Conservation (phyloP, 1,284 basidiomycete genomes). For the Boletus sp. region DNA sequence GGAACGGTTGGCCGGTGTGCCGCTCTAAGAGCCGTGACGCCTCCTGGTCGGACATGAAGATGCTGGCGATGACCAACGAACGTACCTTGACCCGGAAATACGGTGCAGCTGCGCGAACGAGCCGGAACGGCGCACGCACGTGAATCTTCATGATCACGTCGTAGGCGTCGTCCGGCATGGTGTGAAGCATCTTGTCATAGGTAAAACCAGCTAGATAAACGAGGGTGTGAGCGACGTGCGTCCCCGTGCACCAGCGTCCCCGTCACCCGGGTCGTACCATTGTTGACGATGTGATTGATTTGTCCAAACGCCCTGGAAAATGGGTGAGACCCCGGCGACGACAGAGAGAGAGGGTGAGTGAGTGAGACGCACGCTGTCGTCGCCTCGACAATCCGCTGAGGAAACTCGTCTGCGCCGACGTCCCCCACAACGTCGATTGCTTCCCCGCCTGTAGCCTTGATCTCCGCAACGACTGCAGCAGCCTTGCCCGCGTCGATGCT, state of each 20-base stretch:
- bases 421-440: slow-evolving; percentile 75
- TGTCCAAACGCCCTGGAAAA: slow-evolving; percentile 71
- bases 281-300: slow-evolving; percentile 87
- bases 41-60: too few species aligned
- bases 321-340: slow-evolving; percentile 3
- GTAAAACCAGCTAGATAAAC: slow-evolving; percentile 73
- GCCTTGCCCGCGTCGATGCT: slow-evolving; percentile 74
- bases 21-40: too few species aligned
- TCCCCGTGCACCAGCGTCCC: too few species aligned
- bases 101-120: slow-evolving; percentile 83
- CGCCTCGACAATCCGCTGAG: slow-evolving; percentile 75
- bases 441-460: slow-evolving; percentile 73
- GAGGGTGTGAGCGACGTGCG: slow-evolving; percentile 9
- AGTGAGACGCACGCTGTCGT: slow-evolving; percentile 64
- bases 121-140: slow-evolving; percentile 68
- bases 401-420: slow-evolving; percentile 82
- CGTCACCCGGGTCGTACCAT: slow-evolving; percentile 50
- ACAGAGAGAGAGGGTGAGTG: not conserved
- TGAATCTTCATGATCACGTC: slow-evolving; percentile 85
- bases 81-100: slow-evolving; percentile 81
- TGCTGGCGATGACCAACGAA: not conserved
- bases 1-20: slow-evolving; percentile 67
- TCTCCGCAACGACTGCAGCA: slow-evolving; percentile 70
- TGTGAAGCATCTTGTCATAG: slow-evolving; percentile 88
- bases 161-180: slow-evolving; percentile 81